Conservation (phyloP, 495 filamentous ascomycete genomes). For the Lophiostoma macrostomum region DNA sequence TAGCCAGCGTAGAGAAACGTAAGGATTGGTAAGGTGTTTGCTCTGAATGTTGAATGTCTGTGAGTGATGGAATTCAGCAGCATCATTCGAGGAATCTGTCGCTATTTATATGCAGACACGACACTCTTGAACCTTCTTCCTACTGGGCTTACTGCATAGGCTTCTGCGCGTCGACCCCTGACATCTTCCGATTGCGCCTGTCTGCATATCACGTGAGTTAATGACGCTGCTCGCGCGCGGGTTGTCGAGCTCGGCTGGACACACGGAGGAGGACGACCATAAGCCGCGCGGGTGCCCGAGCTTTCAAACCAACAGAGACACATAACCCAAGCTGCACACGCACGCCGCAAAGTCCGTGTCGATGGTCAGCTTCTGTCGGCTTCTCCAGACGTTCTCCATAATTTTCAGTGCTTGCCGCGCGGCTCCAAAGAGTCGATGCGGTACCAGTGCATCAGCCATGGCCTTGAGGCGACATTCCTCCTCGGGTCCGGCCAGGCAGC, state of each 20-base stretch:
- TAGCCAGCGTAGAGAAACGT: neutral
- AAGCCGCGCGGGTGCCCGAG: constrained; percentile 1
- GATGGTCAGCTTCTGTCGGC: constrained; percentile 4
- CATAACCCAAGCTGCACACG: constrained; percentile 16
- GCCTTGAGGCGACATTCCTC: constrained; percentile 44
- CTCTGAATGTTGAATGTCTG: neutral
- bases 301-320: constrained; percentile 18
- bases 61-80: neutral
- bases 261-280: neutral
- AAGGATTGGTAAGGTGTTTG: neutral
- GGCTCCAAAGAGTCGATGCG: constrained; percentile 47
- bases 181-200: neutral
- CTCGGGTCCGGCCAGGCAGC: constrained; percentile 47
- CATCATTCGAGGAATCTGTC: neutral
- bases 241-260: too few relatives aligned
- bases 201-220: neutral
- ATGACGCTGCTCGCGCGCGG: neutral
- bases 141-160: neutral
- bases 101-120: neutral
- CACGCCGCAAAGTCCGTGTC: constrained; percentile 25
- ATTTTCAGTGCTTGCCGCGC: constrained; percentile 48
- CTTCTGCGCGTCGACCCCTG: neutral
- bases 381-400: constrained; percentile 51
- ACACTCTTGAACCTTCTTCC: neutral
- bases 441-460: constrained; percentile 43